These are phyloP conservation scores for Sophora flavescens DNA, from an alignment of 306 rosid genomes.

Conservation along the genomic window DNA sequence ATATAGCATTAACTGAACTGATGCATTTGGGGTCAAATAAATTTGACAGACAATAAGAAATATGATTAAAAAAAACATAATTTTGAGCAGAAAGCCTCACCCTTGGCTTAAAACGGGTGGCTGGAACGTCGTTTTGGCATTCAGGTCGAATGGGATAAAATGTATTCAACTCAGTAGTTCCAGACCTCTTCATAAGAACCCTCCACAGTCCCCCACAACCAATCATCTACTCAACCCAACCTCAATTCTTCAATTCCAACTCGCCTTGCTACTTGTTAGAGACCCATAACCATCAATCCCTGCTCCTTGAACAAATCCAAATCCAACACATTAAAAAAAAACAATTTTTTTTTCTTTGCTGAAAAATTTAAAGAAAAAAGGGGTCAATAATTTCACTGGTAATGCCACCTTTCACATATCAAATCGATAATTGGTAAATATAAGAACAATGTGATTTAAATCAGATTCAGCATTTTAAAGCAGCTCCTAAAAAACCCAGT, in stretches of 20 bases:
- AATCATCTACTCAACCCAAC: slow-evolving; percentile 37
- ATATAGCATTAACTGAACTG: slow-evolving; percentile 5
- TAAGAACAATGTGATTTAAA: slow-evolving; percentile 13
- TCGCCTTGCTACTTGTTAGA: slow-evolving; percentile 25
- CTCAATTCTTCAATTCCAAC: slow-evolving; percentile 18
- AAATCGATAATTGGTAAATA: slow-evolving; percentile 26
- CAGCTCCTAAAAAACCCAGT: slow-evolving; percentile 6
- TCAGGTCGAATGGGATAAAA: slow-evolving; percentile 61
- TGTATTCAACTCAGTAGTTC: slow-evolving; percentile 55
- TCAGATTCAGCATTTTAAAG: slow-evolving; percentile 23
- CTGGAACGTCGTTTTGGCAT: slow-evolving; percentile 57
- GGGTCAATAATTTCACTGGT: slow-evolving; percentile 20
- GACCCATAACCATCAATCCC: slow-evolving; percentile 44
- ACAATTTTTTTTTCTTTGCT: neutral
- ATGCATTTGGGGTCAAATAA: slow-evolving; percentile 5
- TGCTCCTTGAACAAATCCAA: slow-evolving; percentile 47
- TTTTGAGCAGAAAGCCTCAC: slow-evolving; percentile 50
- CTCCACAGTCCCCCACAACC: slow-evolving; percentile 38
- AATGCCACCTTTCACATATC: slow-evolving; percentile 19
- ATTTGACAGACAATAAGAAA: neutral
- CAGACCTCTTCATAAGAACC: slow-evolving; percentile 52
- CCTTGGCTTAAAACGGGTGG: slow-evolving; percentile 86
- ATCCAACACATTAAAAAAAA: slow-evolving; percentile 20
- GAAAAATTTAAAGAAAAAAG: slow-evolving; percentile 2
- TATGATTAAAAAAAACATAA: slow-evolving; percentile 9